Conservation (phyloP, 2,329 filamentous ascomycete species). For the Malbranchea cinnamomea region DNA sequence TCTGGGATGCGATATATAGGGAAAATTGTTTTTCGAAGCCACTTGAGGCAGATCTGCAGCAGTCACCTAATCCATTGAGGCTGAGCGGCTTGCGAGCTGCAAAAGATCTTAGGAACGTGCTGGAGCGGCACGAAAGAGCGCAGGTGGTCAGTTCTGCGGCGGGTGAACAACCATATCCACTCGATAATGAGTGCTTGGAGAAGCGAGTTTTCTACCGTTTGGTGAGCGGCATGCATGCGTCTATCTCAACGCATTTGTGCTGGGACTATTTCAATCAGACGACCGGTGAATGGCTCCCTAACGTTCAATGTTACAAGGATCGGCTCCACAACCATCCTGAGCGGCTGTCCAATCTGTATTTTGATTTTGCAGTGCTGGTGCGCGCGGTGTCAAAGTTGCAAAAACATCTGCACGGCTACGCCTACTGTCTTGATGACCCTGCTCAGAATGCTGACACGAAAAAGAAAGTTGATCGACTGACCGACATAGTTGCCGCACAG, state of each 20-base stretch:
- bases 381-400: constrained; percentile 83
- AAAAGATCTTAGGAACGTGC: constrained; percentile 45
- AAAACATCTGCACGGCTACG: constrained; percentile 67
- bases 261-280: constrained; percentile 93
- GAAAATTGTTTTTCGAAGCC: constrained; percentile 79
- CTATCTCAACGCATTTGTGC: constrained; percentile 91
- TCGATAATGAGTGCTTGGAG: constrained; percentile 86
- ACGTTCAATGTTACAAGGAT: constrained; percentile 72
- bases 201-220: constrained; percentile 97
- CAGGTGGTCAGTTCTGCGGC: constrained; percentile 34
- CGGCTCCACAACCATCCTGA: constrained; percentile 78
- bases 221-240: constrained; percentile 94
- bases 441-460: constrained; percentile 67
- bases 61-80: constrained; percentile 13
- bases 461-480: constrained; percentile 63
- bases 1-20: constrained; percentile 93
- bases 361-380: constrained; percentile 94
- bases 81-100: constrained; percentile 39
- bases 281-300: constrained; percentile 84
- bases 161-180: constrained; percentile 45
- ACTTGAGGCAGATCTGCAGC: no score
- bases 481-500: constrained; percentile 50
- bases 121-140: constrained; percentile 31
- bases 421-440: constrained; percentile 79
- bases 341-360: constrained; percentile 92